A percentile compares a stretch with the other conserved stretches of the same genome.
Evolutionary conservation across 805 yeast genomes (phyloP).

Genomic region (Nakazawaea molendinolei): DNA sequence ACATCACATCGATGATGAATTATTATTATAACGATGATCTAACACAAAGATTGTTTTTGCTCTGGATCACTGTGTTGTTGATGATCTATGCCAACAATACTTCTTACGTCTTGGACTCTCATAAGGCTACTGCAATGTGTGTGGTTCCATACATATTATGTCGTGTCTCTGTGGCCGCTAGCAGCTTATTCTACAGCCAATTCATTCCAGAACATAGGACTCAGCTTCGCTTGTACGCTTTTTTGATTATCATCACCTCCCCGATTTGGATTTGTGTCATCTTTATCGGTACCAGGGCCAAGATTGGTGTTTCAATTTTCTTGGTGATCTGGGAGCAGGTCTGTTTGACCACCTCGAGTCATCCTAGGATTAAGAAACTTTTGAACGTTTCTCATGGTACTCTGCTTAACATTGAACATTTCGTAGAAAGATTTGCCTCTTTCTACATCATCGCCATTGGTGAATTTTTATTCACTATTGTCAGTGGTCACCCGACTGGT

Average conservation of each 20-base stretch:
- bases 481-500: constrained; percentile 41
- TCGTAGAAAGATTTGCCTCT: constrained; percentile 52
- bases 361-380: constrained; percentile 39
- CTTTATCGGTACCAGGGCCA: constrained; percentile 37
- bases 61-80: constrained; percentile 46
- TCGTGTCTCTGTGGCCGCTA: constrained; percentile 30
- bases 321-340: constrained; percentile 35
- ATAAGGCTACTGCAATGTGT: constrained; percentile 33
- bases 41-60: constrained; percentile 41
- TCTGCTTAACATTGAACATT: constrained; percentile 61
- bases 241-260: constrained; percentile 26
- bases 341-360: constrained; percentile 31
- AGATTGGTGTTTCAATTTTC: constrained; percentile 37
- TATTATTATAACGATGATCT: constrained; percentile 58
- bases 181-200: constrained; percentile 33
- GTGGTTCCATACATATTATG: constrained; percentile 43
- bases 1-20: constrained; percentile 56
- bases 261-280: constrained; percentile 47
- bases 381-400: constrained; percentile 42
- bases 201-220: constrained; percentile 42
- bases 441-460: constrained; percentile 62
- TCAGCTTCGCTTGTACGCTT: constrained; percentile 39
- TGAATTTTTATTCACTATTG: constrained; percentile 50
- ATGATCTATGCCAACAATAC: constrained; percentile 48
- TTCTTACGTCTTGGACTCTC: constrained; percentile 27